Conservation (phyloP, 2,329 filamentous ascomycete species). For the Chaetomium sp. region DNA sequence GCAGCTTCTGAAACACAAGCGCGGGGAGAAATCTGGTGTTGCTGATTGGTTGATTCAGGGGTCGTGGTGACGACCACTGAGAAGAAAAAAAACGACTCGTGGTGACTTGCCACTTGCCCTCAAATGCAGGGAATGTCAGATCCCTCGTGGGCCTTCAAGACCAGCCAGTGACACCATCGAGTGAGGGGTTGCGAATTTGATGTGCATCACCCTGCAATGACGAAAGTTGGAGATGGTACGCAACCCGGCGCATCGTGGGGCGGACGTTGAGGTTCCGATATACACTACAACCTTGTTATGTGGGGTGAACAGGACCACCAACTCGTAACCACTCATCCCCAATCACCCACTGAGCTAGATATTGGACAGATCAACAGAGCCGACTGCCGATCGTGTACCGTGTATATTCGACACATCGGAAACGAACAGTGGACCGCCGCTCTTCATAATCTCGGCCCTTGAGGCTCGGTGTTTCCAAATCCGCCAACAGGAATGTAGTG, state of each 20-base stretch:
- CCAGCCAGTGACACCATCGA: background rate
- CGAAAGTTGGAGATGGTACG: background rate
- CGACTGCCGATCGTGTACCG: slow-evolving; percentile 3
- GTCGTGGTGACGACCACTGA: background rate
- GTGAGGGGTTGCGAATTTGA: background rate
- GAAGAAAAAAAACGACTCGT: background rate
- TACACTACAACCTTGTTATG: background rate
- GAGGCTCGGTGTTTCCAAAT: background rate
- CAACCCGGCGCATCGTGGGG: background rate
- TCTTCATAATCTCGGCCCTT: background rate
- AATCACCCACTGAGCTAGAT: background rate
- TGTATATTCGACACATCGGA: slow-evolving; percentile 3
- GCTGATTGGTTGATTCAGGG: slow-evolving; percentile 14
- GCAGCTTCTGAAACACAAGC: slow-evolving; percentile 19
- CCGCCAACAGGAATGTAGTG: background rate
- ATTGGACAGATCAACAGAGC: slow-evolving; percentile 3
- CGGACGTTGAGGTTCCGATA: background rate
- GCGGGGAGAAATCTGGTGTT: background rate
- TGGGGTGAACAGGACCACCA: background rate
- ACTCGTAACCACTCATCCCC: background rate
- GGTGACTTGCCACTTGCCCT: background rate
- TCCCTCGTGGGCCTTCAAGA: background rate
- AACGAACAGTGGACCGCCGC: background rate
- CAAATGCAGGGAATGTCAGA: background rate
- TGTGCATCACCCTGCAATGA: background rate